phyloP scores from a whole-genome alignment of 2,329 filamentous ascomycete genomes.

The Spiromastix sp. region DNA sequence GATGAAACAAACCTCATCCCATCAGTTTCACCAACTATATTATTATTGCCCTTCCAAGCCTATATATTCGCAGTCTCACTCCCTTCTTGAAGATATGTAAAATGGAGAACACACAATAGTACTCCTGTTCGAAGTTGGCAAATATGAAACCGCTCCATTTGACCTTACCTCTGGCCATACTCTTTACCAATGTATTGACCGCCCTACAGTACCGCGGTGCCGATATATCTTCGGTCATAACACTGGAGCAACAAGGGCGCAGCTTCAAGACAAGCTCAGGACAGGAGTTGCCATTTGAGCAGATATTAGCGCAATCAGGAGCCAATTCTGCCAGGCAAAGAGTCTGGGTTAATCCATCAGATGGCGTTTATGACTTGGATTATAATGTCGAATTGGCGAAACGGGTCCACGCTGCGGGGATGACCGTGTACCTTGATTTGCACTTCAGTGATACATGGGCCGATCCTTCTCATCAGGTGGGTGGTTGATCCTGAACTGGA shows the following conservation, averaged over 20 bases:
- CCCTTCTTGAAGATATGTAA: too few relatives aligned
- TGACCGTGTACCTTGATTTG: slow-evolving; percentile 53
- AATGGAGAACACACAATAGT: too few relatives aligned
- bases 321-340: slow-evolving; percentile 62
- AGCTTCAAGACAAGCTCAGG: slow-evolving; percentile 50
- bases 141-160: too few relatives aligned
- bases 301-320: slow-evolving; percentile 50
- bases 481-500: not conserved
- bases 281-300: slow-evolving; percentile 46
- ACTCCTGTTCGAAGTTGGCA: too few relatives aligned
- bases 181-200: too few relatives aligned
- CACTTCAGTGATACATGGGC: slow-evolving; percentile 62
- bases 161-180: too few relatives aligned
- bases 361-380: slow-evolving; percentile 56
- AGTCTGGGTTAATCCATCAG: slow-evolving; percentile 58
- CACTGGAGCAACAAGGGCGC: slow-evolving; percentile 53
- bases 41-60: too few relatives aligned
- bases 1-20: too few relatives aligned
- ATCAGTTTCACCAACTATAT: too few relatives aligned
- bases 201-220: slow-evolving; percentile 15
- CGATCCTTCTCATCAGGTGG: not conserved
- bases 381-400: slow-evolving; percentile 61
- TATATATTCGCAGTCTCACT: too few relatives aligned
- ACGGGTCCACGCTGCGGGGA: slow-evolving; percentile 51
- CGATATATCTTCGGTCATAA: slow-evolving; percentile 58